These are phyloP conservation scores for Kodamaea derodonti DNA, from an alignment of 1,139 yeast species.

Conservation along the genomic window DNA sequence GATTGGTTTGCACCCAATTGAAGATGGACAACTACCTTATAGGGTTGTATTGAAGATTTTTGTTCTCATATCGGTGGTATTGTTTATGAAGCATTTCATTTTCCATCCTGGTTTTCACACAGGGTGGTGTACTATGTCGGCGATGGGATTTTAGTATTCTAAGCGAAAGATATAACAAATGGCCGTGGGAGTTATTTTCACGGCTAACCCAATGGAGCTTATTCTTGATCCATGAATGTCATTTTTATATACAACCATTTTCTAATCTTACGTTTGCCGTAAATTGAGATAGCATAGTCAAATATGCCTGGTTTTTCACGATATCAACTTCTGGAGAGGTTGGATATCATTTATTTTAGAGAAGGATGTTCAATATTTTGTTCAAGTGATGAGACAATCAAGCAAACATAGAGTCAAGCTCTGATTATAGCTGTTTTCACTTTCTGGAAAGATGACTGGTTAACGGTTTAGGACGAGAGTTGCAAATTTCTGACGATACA, in stretches of 20 bases:
- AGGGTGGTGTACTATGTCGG: constrained; percentile 38
- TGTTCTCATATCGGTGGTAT: neutral
- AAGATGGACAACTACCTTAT: too few species aligned
- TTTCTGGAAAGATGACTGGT: constrained; percentile 49
- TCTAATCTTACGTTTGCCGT: constrained; percentile 25
- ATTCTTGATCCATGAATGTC: constrained; percentile 69
- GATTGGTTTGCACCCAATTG: too few species aligned
- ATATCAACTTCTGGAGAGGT: constrained; percentile 21
- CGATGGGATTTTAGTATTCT: constrained; percentile 53
- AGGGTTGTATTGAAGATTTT: constrained; percentile 1
- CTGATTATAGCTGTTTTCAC: constrained; percentile 44
- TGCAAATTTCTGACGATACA: constrained; percentile 14
- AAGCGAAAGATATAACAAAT: constrained; percentile 84
- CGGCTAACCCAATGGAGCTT: constrained; percentile 88
- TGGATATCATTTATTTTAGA: constrained; percentile 20
- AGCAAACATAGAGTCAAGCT: constrained; percentile 93
- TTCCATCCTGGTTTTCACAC: constrained; percentile 13
- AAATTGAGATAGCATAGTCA: constrained; percentile 52
- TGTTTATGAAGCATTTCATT: constrained; percentile 3
- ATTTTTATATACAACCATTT: constrained; percentile 10
- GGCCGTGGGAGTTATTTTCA: constrained; percentile 19
- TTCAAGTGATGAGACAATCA: constrained; percentile 63
- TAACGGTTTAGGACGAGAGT: constrained; percentile 42
- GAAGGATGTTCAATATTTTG: constrained; percentile 6
- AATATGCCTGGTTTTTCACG: constrained; percentile 58